phyloP scores from a whole-genome alignment of 495 filamentous ascomycete genomes.

The Amphirosellinia nigrospora region DNA sequence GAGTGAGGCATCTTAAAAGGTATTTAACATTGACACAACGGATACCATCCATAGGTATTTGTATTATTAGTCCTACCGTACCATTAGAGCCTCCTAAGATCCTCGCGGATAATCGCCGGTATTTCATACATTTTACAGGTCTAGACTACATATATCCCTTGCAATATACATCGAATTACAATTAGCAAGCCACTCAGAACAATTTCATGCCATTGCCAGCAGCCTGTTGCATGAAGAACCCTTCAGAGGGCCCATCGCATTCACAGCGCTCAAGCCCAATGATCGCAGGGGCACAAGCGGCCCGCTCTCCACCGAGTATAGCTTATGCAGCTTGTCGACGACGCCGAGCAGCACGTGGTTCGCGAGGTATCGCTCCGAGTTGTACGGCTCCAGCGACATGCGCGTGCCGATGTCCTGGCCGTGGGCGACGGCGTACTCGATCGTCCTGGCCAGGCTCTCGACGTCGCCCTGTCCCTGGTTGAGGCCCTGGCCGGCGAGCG shows the following conservation, averaged over 20 bases:
- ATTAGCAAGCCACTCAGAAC: slow-evolving; percentile 37
- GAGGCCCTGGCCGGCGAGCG: slow-evolving; percentile 90
- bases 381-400: slow-evolving; percentile 80
- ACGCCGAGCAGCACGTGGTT: slow-evolving; percentile 89
- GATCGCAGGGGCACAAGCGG: slow-evolving; percentile 80
- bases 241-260: slow-evolving; percentile 81
- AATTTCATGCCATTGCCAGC: slow-evolving; percentile 64
- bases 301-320: slow-evolving; percentile 77
- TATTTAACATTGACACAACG: neutral
- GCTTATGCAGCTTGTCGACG: slow-evolving; percentile 90
- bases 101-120: neutral
- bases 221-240: slow-evolving; percentile 89
- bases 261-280: slow-evolving; percentile 76
- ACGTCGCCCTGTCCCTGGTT: slow-evolving; percentile 93
- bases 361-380: slow-evolving; percentile 73
- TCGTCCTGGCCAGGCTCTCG: slow-evolving; percentile 70
- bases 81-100: neutral
- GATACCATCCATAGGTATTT: neutral
- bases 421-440: slow-evolving; percentile 77
- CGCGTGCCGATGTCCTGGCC: slow-evolving; percentile 82
- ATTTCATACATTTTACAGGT: neutral
- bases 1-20: no score
- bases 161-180: neutral
- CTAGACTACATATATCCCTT: neutral
- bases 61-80: neutral